These are phyloP conservation scores for Candida ortonii DNA, from an alignment of 805 yeast genomes.

Conservation along the genomic window DNA sequence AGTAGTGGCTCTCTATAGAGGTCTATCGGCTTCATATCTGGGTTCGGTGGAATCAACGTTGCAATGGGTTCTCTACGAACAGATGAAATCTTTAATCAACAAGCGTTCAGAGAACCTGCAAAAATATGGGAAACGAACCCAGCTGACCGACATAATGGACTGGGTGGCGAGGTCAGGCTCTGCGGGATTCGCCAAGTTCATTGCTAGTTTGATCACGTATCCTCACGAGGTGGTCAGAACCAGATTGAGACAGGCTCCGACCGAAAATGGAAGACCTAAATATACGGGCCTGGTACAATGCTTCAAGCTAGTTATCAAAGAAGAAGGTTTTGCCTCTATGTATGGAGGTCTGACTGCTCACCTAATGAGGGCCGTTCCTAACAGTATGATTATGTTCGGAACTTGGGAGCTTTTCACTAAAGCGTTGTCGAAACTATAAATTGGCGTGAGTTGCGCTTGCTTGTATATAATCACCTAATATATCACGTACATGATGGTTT, in stretches of 20 bases:
- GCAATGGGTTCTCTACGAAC: slow-evolving; percentile 96
- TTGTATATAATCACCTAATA: slow-evolving; percentile 1
- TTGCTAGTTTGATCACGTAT: slow-evolving; percentile 88
- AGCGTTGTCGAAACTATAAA: slow-evolving; percentile 39
- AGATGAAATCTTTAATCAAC: slow-evolving; percentile 73
- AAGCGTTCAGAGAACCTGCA: slow-evolving; percentile 43
- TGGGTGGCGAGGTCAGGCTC: slow-evolving; percentile 98
- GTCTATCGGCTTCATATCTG: slow-evolving; percentile 89
- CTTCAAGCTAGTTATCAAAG: slow-evolving; percentile 78
- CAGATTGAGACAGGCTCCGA: slow-evolving; percentile 90
- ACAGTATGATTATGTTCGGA: slow-evolving; percentile 97
- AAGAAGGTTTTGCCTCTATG: slow-evolving; percentile 90
- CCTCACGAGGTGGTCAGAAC: slow-evolving; percentile 98
- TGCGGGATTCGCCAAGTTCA: slow-evolving; percentile 93
- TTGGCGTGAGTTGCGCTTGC: no score
- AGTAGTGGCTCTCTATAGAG: slow-evolving; percentile 73
- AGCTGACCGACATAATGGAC: slow-evolving; percentile 66
- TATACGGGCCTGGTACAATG: slow-evolving; percentile 89
- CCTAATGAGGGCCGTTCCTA: slow-evolving; percentile 93
- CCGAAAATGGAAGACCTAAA: slow-evolving; percentile 72
- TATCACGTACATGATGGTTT: slow-evolving; percentile 1
- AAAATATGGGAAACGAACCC: slow-evolving; percentile 35
- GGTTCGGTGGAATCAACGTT: slow-evolving; percentile 91
- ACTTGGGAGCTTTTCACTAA: slow-evolving; percentile 89
- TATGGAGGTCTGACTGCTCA: slow-evolving; percentile 98